Base-by-base conservation (phyloP, 78 protist genomes). In the Speleostelium caveatum region DNA sequence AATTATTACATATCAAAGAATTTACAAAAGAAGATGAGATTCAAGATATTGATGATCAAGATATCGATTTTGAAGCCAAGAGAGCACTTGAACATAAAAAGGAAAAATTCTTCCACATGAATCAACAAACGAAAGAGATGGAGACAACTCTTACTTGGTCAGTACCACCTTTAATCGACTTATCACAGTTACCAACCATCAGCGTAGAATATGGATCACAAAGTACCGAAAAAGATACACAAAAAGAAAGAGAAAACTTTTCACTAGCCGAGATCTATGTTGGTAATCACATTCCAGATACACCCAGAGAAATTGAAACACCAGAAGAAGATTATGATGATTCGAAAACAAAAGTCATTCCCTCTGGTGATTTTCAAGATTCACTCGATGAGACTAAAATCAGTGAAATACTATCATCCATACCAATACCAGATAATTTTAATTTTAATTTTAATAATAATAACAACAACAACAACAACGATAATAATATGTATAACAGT, bases 241-340 rank as follows among this genome's bases (percentile, higher is more conserved):
- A 83, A 42, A 26, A 17, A 17, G 73, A 83, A 21, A 51, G 91
- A 33, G 91, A 83, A 49, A 83, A 83, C 55, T 69, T 22, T 24
- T 59, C 79, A 22, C 26, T 83, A 1, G 51, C 69, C 59, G 91
- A 69, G 45, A 21, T 83, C 2, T 83, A 69, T 51, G 4, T 69
- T 19, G 45, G 45, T 33, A 22, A 28, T 19, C 67, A 69, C 24
- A 83, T 83, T 10, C 91, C 91, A 2, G 79, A 69, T 19, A 69
- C 32, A 14, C 91, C 91, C 56, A 53, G 60, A 59, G 78, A 68
- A 59, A 77, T 79, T n/a, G 79, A 67, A 10, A 41, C 32, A 32
- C 26, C 30, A 21, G 78, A 83, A 60, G n/a, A 3, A n/a, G 73
- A 58, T 14, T 83, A 83, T n/a, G 73, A 83, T 32, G 91, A 83